A percentile compares a stretch with the other conserved stretches of the same genome.
phyloP scores from a whole-genome alignment of 2,329 filamentous ascomycete species.

The Neonectria coccinea region DNA sequence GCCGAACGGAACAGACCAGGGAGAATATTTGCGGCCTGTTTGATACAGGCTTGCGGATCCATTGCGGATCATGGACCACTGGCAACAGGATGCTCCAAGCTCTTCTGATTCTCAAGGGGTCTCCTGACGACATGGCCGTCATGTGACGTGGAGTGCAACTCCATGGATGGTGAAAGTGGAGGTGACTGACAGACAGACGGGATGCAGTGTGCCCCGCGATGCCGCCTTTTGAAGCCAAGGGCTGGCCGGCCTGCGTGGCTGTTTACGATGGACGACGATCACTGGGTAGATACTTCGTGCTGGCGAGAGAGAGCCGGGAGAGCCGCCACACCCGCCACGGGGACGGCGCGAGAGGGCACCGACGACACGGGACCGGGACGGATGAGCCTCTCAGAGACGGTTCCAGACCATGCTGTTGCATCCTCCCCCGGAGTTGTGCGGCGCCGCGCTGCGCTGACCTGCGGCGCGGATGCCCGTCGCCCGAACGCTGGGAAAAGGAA shows the following conservation, averaged over 20 bases:
- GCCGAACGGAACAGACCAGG: neutral
- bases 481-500: constrained; percentile 31
- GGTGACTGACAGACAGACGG: neutral
- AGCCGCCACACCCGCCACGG: constrained; percentile 35
- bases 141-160: neutral
- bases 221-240: neutral
- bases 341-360: constrained; percentile 34
- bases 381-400: constrained; percentile 36
- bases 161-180: neutral
- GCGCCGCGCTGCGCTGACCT: neutral
- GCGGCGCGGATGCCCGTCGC: constrained; percentile 10
- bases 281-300: constrained; percentile 3
- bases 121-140: neutral
- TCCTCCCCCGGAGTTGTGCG: constrained; percentile 6
- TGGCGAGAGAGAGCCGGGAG: neutral
- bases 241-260: no score
- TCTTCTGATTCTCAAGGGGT: neutral
- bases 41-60: neutral
- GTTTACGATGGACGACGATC: constrained; percentile 2
- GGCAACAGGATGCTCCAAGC: neutral
- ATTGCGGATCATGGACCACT: neutral
- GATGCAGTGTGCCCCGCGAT: neutral
- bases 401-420: constrained; percentile 17
- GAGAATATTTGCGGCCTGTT: neutral
- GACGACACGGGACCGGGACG: constrained; percentile 50